Percentiles rank a stretch among this genome's conserved stretches.
Conservation (phyloP, 768 basidiomycete species). For the Tricholoma sp. region DNA sequence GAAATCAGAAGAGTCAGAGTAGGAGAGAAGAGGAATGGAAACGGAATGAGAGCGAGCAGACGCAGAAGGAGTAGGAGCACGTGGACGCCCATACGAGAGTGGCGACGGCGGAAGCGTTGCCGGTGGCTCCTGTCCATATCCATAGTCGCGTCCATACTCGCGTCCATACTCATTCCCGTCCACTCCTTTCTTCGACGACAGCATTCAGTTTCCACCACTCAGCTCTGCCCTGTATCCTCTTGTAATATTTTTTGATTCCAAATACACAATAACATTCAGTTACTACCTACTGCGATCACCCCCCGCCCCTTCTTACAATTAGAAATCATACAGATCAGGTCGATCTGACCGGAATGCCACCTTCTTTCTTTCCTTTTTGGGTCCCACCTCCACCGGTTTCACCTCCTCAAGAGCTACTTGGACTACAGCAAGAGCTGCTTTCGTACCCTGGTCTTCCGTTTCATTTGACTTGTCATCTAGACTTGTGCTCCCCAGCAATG, state of each 20-base stretch:
- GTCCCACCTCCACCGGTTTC: slow-evolving; percentile 12
- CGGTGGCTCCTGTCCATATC: too few relatives aligned
- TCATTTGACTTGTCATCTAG: slow-evolving; percentile 2
- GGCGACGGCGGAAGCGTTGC: slow-evolving; percentile 29
- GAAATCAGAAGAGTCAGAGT: slow-evolving; percentile 12
- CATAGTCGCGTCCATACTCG: slow-evolving; percentile 1
- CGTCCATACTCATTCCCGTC: slow-evolving; percentile 17
- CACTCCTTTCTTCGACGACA: slow-evolving; percentile 14
- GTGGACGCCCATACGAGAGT: slow-evolving; percentile 28
- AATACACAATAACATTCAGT: slow-evolving; percentile 14
- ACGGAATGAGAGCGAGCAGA: slow-evolving; percentile 9
- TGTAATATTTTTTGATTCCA: neutral
- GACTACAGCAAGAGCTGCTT: slow-evolving; percentile 30
- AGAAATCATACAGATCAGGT: slow-evolving; percentile 75
- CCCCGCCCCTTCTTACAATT: slow-evolving; percentile 12
- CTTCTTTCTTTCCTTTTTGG: slow-evolving; percentile 55
- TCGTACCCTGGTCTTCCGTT: slow-evolving; percentile 8
- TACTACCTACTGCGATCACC: neutral
- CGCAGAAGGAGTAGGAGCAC: slow-evolving; percentile 33
- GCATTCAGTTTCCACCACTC: slow-evolving; percentile 11
- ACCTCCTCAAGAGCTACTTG: slow-evolving; percentile 40
- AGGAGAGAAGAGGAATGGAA: slow-evolving; percentile 1
- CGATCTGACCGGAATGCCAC: slow-evolving; percentile 66
- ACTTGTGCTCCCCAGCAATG: slow-evolving; percentile 7
- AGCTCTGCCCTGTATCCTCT: too few relatives aligned